phyloP scores from a whole-genome alignment of 176 grass and related monocot genomes.

The Paspalum vaginatum region DNA sequence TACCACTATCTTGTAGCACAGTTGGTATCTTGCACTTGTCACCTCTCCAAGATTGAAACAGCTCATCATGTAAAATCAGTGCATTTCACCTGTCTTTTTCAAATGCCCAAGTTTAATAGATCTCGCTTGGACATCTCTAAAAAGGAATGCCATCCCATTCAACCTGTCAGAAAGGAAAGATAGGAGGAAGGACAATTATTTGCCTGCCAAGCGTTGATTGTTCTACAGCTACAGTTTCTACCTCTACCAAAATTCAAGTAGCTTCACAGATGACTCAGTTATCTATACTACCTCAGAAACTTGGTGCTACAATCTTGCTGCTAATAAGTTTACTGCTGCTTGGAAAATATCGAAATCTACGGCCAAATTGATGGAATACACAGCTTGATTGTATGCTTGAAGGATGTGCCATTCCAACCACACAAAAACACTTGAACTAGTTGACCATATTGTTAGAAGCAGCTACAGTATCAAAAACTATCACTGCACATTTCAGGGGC shows the following conservation, averaged over 20 bases:
- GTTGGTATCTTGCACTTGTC: conserved; percentile 29
- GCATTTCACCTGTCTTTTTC: conserved; percentile 15
- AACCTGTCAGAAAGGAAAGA: conserved; percentile 64
- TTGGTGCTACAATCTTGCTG: conserved; percentile 43
- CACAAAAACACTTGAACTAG: conserved; percentile 43
- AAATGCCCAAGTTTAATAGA: conserved; percentile 4
- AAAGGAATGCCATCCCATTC: conserved; percentile 39
- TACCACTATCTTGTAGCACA: conserved; percentile 53
- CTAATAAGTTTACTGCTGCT: conserved; percentile 54
- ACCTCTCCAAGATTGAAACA: conserved; percentile 29
- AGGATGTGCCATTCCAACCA: conserved; percentile 40
- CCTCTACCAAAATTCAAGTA: conserved; percentile 42
- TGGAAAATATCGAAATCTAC: conserved; percentile 33
- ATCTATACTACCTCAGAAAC: conserved; percentile 63
- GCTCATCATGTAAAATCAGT: conserved; percentile 39
- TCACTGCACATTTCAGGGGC: conserved; percentile 42
- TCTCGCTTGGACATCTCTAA: conserved; percentile 41
- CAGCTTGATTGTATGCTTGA: conserved; percentile 41
- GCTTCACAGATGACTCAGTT: conserved; percentile 33
- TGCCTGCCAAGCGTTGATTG: conserved; percentile 41
- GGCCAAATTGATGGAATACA: conserved; percentile 31
- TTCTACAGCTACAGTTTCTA: conserved; percentile 48
- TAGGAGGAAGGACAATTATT: conserved; percentile 65
- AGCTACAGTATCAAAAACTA: conserved; percentile 46
- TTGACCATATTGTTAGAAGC: conserved; percentile 36